A percentile compares a stretch with the other conserved stretches of the same genome.
phyloP scores from a whole-genome alignment of 176 grass and related monocot genomes.

The Echinochloa phyllopogon region DNA sequence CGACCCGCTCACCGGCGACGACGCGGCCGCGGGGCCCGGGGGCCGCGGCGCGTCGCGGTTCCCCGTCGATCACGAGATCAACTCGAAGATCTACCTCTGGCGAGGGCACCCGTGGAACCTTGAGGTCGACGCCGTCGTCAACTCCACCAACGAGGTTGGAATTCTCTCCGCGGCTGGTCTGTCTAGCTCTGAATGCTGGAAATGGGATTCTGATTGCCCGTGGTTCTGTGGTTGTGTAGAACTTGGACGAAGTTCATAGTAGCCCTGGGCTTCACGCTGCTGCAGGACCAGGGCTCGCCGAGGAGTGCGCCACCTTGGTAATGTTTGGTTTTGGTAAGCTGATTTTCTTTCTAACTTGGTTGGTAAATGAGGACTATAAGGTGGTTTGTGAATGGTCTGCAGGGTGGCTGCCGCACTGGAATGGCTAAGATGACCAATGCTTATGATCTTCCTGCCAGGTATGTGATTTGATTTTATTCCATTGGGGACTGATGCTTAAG shows the following conservation, averaged over 20 bases:
- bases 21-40: constrained; percentile 45
- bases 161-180: not conserved
- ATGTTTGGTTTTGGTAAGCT: not conserved
- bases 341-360: constrained; percentile 24
- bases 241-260: constrained; percentile 93
- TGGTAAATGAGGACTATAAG: not conserved
- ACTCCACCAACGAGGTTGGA: constrained; percentile 92
- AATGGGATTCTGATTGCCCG: constrained; percentile 14
- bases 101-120: constrained; percentile 87
- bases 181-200: not conserved
- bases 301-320: constrained; percentile 94
- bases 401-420: constrained; percentile 92
- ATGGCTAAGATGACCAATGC: constrained; percentile 98
- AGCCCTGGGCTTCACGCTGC: constrained; percentile 82
- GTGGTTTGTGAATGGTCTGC: constrained; percentile 32
- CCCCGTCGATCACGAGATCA: constrained; percentile 80
- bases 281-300: constrained; percentile 78
- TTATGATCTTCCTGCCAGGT: constrained; percentile 90
- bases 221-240: constrained; percentile 49
- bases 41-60: constrained; percentile 62
- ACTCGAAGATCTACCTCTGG: constrained; percentile 93
- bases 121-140: constrained; percentile 98
- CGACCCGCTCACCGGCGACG: constrained; percentile 52
- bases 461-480: constrained; percentile 29
- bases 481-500: not conserved